Conservation (phyloP, 2,329 filamentous ascomycete genomes). For the Botrytis elliptica region DNA sequence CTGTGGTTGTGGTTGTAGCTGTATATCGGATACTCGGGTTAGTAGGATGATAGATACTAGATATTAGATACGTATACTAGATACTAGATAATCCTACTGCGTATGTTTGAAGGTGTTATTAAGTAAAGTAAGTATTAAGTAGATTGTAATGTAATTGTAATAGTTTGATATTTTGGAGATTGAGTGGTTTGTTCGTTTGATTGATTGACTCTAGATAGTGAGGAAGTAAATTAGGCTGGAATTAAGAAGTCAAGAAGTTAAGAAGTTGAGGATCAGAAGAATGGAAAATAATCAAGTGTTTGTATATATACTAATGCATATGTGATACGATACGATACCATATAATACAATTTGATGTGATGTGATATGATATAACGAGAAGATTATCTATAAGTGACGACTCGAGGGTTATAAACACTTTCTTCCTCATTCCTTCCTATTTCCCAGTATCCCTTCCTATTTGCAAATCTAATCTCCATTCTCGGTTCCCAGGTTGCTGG, state of each 20-base stretch:
- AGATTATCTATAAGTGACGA: background rate
- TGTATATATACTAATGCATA: background rate
- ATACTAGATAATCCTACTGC: no score
- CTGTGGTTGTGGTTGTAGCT: no score
- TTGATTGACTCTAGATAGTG: background rate
- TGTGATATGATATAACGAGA: background rate
- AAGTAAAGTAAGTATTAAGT: no score
- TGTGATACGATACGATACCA: no score
- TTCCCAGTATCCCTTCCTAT: background rate
- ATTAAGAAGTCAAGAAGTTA: background rate
- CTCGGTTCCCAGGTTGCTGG: background rate
- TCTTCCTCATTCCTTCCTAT: background rate
- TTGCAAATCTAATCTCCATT: background rate
- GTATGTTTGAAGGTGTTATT: no score
- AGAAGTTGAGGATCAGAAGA: background rate
- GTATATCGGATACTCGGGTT: no score
- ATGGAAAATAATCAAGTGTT: no score
- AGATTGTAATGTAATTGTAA: no score
- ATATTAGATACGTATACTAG: no score
- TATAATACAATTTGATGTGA: background rate
- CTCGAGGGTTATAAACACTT: background rate
- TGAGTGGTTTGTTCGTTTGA: background rate
- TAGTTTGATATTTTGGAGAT: background rate
- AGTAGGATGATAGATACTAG: no score
- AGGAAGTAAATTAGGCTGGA: background rate